Evolutionary conservation across 2,329 filamentous ascomycete genomes (phyloP).

Genomic region (Cladosporium halotolerans): DNA sequence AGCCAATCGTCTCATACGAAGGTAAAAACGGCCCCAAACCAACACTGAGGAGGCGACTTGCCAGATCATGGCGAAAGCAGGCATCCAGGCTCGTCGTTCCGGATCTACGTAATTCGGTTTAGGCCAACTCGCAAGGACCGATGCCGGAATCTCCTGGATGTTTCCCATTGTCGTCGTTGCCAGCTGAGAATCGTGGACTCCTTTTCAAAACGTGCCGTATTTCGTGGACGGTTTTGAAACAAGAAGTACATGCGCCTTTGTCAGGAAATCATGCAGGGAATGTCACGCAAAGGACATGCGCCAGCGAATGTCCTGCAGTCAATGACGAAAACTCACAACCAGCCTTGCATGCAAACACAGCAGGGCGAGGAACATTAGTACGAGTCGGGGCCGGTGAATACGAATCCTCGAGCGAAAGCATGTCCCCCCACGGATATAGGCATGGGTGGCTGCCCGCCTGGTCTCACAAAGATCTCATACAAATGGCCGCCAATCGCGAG

Average conservation of each 20-base stretch:
- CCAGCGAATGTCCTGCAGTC: no score
- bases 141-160: constrained; percentile 12
- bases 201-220: neutral
- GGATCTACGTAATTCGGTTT: constrained; percentile 13
- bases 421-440: neutral
- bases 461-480: neutral
- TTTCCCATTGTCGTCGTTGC: constrained; percentile 8
- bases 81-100: constrained; percentile 19
- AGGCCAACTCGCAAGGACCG: constrained; percentile 12
- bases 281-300: neutral
- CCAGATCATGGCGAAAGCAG: constrained; percentile 19
- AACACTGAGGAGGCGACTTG: constrained; percentile 17
- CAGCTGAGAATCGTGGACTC: neutral
- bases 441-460: neutral
- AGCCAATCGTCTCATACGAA: constrained; percentile 16
- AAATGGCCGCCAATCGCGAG: neutral
- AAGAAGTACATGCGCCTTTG: neutral
- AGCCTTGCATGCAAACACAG: neutral
- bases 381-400: neutral
- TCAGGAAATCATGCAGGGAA: neutral
- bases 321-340: neutral
- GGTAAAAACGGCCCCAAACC: constrained; percentile 18
- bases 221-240: neutral
- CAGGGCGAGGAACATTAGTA: neutral
- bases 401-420: neutral